Evolutionary conservation across 2,329 filamentous ascomycete genomes (phyloP).

Genomic region (Davidsoniella neocaledoniae): DNA sequence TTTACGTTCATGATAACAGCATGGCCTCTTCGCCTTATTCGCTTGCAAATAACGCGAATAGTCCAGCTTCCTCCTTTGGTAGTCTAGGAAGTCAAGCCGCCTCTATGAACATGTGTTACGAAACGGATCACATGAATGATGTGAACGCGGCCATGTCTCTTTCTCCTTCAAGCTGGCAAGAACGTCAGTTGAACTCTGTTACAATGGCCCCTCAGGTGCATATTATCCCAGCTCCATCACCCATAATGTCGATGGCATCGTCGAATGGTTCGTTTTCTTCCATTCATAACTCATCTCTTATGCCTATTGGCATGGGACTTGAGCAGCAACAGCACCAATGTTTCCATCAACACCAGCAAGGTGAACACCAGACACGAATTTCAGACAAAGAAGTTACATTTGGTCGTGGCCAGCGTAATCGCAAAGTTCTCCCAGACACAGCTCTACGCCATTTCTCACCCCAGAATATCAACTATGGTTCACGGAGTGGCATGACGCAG

Average conservation of each 20-base stretch:
- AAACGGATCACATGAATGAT: too few relatives aligned
- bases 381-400: not conserved
- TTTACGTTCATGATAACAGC: too few relatives aligned
- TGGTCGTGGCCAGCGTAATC: not conserved
- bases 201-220: not conserved
- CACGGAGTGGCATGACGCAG: too few relatives aligned
- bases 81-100: too few relatives aligned
- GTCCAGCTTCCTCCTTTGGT: too few relatives aligned
- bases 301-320: not conserved
- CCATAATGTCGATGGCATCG: not conserved
- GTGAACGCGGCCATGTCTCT: too few relatives aligned
- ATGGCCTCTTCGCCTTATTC: too few relatives aligned
- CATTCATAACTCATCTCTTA: not conserved
- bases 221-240: not conserved
- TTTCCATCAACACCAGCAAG: not conserved
- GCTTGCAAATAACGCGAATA: too few relatives aligned
- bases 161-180: too few relatives aligned
- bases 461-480: not conserved
- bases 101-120: too few relatives aligned
- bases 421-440: not conserved
- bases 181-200: too few relatives aligned
- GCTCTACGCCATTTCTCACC: not conserved
- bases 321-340: not conserved
- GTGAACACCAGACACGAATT: not conserved
- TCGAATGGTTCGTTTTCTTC: not conserved